phyloP scores from a whole-genome alignment of 176 grass and related monocot species.

The Panicum miliaceum region DNA sequence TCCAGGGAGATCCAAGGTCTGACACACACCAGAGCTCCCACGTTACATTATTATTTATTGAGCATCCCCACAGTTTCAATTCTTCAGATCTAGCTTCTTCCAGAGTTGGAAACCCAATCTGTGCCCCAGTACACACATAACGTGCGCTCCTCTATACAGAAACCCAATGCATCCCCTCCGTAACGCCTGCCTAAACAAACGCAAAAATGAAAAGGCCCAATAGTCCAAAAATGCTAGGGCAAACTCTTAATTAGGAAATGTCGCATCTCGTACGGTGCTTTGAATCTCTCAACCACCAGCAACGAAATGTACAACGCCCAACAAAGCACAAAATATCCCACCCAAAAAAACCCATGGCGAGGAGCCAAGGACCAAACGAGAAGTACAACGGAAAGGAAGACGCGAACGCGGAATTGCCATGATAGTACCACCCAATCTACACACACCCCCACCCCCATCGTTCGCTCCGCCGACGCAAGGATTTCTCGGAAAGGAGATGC shows the following conservation, averaged over 20 bases:
- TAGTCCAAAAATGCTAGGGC: neutral
- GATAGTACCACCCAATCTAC: neutral
- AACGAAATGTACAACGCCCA: constrained; percentile 22
- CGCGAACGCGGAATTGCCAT: neutral
- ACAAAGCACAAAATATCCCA: neutral
- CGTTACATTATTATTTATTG: constrained; percentile 40
- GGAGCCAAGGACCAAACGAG: neutral
- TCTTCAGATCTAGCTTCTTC: constrained; percentile 40
- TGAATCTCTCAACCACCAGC: constrained; percentile 26
- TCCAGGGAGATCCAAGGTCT: constrained; percentile 32
- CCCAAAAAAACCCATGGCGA: neutral
- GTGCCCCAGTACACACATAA: neutral
- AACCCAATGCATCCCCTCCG: neutral
- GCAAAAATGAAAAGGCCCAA: neutral
- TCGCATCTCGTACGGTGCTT: constrained; percentile 16
- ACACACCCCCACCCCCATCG: neutral
- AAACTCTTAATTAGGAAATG: constrained; percentile 18
- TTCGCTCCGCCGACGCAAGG: neutral
- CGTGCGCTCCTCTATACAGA: neutral
- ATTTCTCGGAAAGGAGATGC: neutral
- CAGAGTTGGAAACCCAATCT: constrained; percentile 2
- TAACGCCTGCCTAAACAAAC: constrained; percentile 13
- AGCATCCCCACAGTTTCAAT: constrained; percentile 17
- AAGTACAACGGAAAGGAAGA: constrained; percentile 21
- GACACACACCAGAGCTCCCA: neutral